Evolutionary conservation across 73 alveolate genomes (phyloP).

Genomic region (Blepharisma japonicum): DNA sequence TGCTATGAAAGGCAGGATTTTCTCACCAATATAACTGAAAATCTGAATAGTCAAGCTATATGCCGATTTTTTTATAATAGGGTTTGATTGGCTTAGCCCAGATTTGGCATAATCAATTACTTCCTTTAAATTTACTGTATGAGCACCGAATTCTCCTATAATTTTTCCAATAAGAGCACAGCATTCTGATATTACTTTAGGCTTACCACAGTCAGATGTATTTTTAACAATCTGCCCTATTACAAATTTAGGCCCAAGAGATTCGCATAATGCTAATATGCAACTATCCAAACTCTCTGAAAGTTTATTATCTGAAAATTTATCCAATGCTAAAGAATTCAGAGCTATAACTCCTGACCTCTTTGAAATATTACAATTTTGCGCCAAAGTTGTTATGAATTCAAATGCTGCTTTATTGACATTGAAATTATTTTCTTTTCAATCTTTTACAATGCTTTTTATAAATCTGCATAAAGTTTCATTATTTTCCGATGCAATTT

Average conservation of each 20-base stretch:
- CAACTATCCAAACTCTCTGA: slow-evolving; percentile 40
- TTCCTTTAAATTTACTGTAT: slow-evolving; percentile 64
- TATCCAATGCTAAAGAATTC: slow-evolving; percentile 58
- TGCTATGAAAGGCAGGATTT: slow-evolving; percentile 56
- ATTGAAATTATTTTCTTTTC: slow-evolving; percentile 84
- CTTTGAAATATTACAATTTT: slow-evolving; percentile 36
- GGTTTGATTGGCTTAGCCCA: slow-evolving; percentile 59
- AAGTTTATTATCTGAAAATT: slow-evolving; percentile 65
- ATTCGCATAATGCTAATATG: slow-evolving; percentile 52
- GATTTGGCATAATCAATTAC: slow-evolving; percentile 66
- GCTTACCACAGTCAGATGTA: slow-evolving; percentile 46
- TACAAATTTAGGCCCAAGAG: slow-evolving; percentile 61
- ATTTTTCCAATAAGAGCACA: slow-evolving; percentile 46
- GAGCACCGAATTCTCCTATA: slow-evolving; percentile 62
- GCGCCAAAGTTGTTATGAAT: slow-evolving; percentile 31
- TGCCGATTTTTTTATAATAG: slow-evolving; percentile 67
- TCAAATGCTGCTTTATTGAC: slow-evolving; percentile 69
- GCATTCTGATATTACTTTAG: slow-evolving; percentile 65
- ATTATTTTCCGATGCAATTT: not conserved
- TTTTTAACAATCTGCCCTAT: slow-evolving; percentile 44
- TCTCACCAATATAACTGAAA: slow-evolving; percentile 72
- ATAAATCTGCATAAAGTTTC: not conserved
- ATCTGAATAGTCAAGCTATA: slow-evolving; percentile 60
- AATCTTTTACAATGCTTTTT: slow-evolving; percentile 61
- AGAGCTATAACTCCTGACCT: slow-evolving; percentile 56